phyloP scores from a whole-genome alignment of 1,284 basidiomycete genomes.

The Tremellales sp. region DNA sequence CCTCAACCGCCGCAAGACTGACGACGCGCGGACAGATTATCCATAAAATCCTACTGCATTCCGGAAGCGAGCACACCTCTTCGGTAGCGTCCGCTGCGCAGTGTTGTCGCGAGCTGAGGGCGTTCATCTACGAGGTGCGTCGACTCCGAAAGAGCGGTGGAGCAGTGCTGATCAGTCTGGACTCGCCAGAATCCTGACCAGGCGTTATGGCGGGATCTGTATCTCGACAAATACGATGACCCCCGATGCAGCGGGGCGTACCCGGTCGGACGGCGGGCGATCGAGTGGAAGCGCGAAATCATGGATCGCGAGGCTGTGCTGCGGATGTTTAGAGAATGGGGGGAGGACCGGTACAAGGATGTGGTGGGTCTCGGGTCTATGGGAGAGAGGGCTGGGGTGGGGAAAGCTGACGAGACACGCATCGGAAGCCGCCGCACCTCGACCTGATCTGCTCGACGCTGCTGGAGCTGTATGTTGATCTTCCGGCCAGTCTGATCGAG shows the following conservation, averaged over 20 bases:
- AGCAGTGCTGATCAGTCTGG: conserved; percentile 1
- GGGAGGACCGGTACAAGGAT: conserved; percentile 13
- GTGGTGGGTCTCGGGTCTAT: conserved; percentile 17
- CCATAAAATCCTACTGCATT: conserved; percentile 26
- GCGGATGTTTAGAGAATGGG: conserved; percentile 24
- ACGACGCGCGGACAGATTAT: conserved; percentile 37
- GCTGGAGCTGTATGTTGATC: conserved; percentile 31
- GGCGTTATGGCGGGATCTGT: conserved; percentile 39
- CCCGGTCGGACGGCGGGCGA: not conserved
- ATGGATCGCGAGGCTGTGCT: conserved; percentile 28
- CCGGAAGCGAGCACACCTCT: conserved; percentile 17
- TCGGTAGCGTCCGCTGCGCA: conserved; percentile 22
- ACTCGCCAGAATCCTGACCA: conserved; percentile 33
- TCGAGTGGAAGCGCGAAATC: conserved; percentile 32
- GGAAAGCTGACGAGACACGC: conserved; percentile 3
- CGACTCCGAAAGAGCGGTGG: no score
- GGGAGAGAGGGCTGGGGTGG: not conserved
- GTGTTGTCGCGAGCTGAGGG: conserved; percentile 30
- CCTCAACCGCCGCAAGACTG: no score
- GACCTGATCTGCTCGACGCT: conserved; percentile 27
- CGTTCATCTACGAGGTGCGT: conserved; percentile 38
- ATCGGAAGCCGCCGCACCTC: conserved; percentile 13
- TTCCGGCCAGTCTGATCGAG: conserved; percentile 11
- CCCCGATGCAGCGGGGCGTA: conserved; percentile 24
- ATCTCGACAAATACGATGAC: conserved; percentile 33